Evolutionary conservation across 1,284 basidiomycete species (phyloP).

Genomic region (Moniliophthora roreri): DNA sequence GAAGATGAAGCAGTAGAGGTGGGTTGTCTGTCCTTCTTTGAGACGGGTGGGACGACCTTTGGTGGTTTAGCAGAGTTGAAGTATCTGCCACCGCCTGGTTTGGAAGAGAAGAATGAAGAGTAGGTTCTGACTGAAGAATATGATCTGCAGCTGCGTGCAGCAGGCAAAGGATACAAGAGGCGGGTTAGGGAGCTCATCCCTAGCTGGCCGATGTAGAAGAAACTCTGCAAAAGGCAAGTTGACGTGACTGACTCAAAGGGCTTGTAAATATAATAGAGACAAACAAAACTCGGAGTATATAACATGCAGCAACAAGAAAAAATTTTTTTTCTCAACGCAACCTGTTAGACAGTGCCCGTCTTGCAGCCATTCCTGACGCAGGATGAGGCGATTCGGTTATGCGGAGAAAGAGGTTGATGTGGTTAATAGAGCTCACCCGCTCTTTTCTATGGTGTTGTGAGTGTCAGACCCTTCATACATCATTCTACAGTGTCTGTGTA

Average conservation of each 20-base stretch:
- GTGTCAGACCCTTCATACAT: constrained; percentile 77
- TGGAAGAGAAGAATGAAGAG: constrained; percentile 77
- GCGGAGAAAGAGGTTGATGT: constrained; percentile 57
- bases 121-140: no score
- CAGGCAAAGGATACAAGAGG: constrained; percentile 44
- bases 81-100: constrained; percentile 71
- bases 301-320: no score
- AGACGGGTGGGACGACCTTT: constrained; percentile 34
- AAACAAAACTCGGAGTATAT: constrained; percentile 14
- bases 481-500: not conserved
- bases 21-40: constrained; percentile 9
- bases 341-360: constrained; percentile 79
- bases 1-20: not conserved
- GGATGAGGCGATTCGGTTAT: constrained; percentile 72
- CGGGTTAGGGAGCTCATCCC: constrained; percentile 35
- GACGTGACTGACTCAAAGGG: not conserved
- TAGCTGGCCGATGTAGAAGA: not conserved
- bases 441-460: constrained; percentile 51
- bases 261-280: not conserved
- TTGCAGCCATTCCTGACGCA: constrained; percentile 37
- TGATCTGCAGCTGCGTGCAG: constrained; percentile 50
- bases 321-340: constrained; percentile 40
- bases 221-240: not conserved
- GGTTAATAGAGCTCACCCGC: constrained; percentile 63
- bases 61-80: constrained; percentile 68